Evolutionary conservation across 345 rosid genomes (phyloP), one percentile per base, ranked within the genome.

Genomic region (Ceriops zippeliana): DNA sequence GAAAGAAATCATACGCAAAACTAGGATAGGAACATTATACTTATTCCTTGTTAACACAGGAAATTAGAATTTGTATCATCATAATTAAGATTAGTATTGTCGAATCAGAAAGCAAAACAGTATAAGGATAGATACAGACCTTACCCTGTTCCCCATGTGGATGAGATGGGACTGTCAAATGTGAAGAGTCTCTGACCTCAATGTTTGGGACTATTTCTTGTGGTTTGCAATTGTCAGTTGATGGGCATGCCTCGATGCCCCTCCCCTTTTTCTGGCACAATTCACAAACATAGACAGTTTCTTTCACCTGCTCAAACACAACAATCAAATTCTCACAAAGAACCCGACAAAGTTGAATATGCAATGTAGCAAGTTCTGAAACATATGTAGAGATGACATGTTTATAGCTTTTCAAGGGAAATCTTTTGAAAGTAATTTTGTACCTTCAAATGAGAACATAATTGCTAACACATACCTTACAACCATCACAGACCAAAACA

Each of bases 401-500:
- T 8, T 30, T 2, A n/a, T 20, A 22, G 56, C 24, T 5, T 22
- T 54, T 52, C 30, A 30, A 16, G 10, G 9, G 28, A 7, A 67
- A 15, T 1, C 16, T 28, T 20, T 15, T 52, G 20, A 4, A 51
- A 61, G 5, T 31, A 47, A 30, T 60, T 37, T 20, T 10, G 3
- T 8, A 22, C 15, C 26, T 24, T 22, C 22, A 15, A 10, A 22
- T 8, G 28, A 56, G 2, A 56, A 4, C 13, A 61, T 58, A 34
- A 21, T 62, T 32, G 19, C 1, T 19, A 27, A 54, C 46, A 71
- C 75, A 58, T 77, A 93, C 98, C 91, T 21, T 87, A 65, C 96
- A 93, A 66, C 70, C 63, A 78, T 80, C 80, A 79, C 97, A 93
- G 82, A 93, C 88, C 81, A 93, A 82, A 63, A 93, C 93, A 78